Conservation (phyloP, 345 rosid genomes). For the Eucalyptus sideroxylon region DNA sequence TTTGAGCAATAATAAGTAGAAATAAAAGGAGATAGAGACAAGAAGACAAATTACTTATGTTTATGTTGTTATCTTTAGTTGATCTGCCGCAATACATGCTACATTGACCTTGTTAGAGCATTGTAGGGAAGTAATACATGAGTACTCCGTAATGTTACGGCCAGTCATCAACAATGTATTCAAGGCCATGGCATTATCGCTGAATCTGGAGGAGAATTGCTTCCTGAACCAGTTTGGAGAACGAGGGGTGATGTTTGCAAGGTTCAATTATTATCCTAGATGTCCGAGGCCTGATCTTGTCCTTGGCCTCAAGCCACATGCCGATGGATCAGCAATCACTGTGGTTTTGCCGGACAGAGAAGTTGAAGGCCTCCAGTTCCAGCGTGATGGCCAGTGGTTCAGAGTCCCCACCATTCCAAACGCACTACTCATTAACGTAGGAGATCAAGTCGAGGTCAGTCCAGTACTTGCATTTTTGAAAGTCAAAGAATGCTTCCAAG, state of each 20-base stretch:
- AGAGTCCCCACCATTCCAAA: conserved; percentile 10
- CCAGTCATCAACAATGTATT: not conserved
- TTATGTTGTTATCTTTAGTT: not conserved
- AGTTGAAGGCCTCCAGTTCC: conserved; percentile 22
- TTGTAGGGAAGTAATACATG: conserved; percentile 2
- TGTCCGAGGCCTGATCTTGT: conserved; percentile 21
- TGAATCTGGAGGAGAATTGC: conserved; percentile 9
- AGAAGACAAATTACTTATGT: not conserved
- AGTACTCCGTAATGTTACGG: not conserved
- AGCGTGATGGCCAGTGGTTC: conserved; percentile 16
- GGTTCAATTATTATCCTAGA: conserved; percentile 29
- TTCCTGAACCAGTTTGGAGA: conserved; percentile 20
- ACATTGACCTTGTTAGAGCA: not conserved
- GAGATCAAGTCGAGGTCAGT: conserved; percentile 21
- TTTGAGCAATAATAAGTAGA: not conserved
- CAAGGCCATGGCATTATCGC: conserved; percentile 13
- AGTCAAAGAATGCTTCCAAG: not conserved
- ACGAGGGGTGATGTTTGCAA: conserved; percentile 2
- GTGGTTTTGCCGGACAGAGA: conserved; percentile 18
- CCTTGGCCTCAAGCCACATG: conserved; percentile 26
- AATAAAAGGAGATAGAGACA: not conserved
- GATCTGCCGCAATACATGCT: not conserved
- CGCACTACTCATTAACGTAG: conserved; percentile 16
- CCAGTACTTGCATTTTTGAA: not conserved
- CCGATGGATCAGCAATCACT: conserved; percentile 22